Evolutionary conservation across 495 filamentous ascomycete genomes (phyloP), one percentile per base, ranked within the genome.

Genomic region (Margaritispora aquatica): DNA sequence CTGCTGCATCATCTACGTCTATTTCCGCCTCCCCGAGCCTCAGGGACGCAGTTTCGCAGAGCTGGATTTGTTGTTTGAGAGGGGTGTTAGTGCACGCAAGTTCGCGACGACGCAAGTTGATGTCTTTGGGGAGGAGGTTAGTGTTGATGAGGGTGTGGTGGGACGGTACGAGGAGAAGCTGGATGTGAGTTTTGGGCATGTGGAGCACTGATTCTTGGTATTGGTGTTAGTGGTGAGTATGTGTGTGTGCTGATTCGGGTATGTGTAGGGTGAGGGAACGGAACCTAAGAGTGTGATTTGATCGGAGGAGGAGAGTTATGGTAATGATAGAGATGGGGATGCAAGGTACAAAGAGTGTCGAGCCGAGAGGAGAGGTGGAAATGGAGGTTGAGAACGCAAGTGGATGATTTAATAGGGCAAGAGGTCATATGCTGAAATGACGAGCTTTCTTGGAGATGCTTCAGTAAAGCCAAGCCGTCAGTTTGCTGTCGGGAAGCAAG

Each of bases 11-110:
- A 70, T 89, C 3, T 92, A 88, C 69, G 80, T 81, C 0, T 92
- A 83, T 71, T 90, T 90, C 78, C 81, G 88, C 7, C 78, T 92
- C 1, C 88, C 88, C 0, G 88, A 92, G 61, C 87, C 88, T 0
- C 70, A 72, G 1, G 88, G 87, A 10, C 80, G 87, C 21, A 81
- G 85, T 0, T 92, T 87, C 63, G 87, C 85, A 4, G 88, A 92
- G 69, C 70, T 92, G 57, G 88, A 92, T 66, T 41, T 89, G 20
- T 75, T 92, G 44, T 92, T 92, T 67, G 80, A 89, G 73, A 70
- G 78, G 41, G 71, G 75, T 1, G 73, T 88, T 19, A 82, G 77
- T 60, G 88, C 88, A 9, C 75, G 88, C 54, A 85, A 89, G 66
- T 92, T 92, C 62, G 77, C 78, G 1, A 71, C 63, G 13, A 87